Evolutionary conservation across 129 eudicot species (phyloP).

Genomic region (Oenanthe sinensis): DNA sequence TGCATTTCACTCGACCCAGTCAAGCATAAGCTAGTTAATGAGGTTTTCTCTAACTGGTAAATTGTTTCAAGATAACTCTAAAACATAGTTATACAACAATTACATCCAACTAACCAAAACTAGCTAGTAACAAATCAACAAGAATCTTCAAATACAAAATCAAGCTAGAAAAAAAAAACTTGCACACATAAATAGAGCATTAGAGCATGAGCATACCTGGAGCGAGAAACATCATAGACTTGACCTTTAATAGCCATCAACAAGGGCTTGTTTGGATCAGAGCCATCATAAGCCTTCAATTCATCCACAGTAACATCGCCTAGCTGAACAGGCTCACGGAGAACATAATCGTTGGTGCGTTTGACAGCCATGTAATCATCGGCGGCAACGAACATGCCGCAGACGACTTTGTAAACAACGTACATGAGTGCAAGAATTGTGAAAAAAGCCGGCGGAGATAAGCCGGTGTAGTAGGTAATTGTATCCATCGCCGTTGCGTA

Average conservation of each 20-base stretch:
- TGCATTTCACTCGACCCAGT: background rate
- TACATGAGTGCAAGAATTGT: conserved; percentile 50
- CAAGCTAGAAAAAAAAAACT: too few relatives aligned
- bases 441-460: conserved; percentile 68
- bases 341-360: conserved; percentile 27
- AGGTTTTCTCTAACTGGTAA: background rate
- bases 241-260: conserved; percentile 86
- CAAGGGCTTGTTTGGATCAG: conserved; percentile 67
- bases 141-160: too few relatives aligned
- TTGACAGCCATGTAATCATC: conserved; percentile 54
- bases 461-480: conserved; percentile 55
- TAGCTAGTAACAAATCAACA: too few relatives aligned
- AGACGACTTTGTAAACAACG: conserved; percentile 52
- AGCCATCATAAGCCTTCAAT: conserved; percentile 61
- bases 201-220: conserved; percentile 35
- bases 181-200: background rate
- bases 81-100: background rate
- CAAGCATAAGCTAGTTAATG: background rate
- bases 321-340: conserved; percentile 66
- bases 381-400: conserved; percentile 63
- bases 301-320: conserved; percentile 61
- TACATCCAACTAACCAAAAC: too few relatives aligned
- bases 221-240: conserved; percentile 85
- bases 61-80: background rate
- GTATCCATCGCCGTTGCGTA: conserved; percentile 25